Percentiles rank a stretch among this genome's conserved stretches.
phyloP scores from a whole-genome alignment of 164 flowering plant genomes.

The Kalanchoe fedtschenkoi region DNA sequence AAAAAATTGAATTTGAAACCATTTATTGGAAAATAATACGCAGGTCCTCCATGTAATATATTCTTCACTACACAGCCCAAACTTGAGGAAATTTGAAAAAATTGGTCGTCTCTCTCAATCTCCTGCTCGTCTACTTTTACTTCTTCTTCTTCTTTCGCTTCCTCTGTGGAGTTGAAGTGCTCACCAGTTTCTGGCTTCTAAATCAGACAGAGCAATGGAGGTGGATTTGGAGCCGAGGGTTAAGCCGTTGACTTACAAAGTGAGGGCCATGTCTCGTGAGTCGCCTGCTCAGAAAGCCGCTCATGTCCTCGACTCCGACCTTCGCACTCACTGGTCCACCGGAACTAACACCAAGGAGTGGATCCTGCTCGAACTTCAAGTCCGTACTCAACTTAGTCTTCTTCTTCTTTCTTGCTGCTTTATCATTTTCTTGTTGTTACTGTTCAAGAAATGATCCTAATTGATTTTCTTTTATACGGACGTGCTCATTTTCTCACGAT shows the following conservation, averaged over 20 bases:
- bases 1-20: no score
- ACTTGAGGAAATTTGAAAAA: no score
- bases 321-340: slow-evolving; percentile 89
- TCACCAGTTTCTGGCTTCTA: not conserved
- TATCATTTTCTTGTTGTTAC: not conserved
- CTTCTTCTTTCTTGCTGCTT: no score
- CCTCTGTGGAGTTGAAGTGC: no score
- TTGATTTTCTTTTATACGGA: no score
- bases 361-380: slow-evolving; percentile 85
- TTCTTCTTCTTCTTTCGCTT: no score
- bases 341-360: slow-evolving; percentile 92
- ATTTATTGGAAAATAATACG: no score
- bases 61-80: no score
- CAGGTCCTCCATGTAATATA: no score
- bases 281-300: slow-evolving; percentile 72
- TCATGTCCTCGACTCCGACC: slow-evolving; percentile 75
- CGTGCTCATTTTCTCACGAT: no score
- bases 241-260: slow-evolving; percentile 64
- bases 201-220: slow-evolving; percentile 35
- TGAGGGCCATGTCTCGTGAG: slow-evolving; percentile 72
- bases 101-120: no score
- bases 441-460: not conserved
- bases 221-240: slow-evolving; percentile 71
- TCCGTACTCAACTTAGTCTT: slow-evolving; percentile 17
- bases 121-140: no score